Conservation (phyloP, 2,329 filamentous ascomycete species). For the Cladosporium austrohemisphaericum region DNA sequence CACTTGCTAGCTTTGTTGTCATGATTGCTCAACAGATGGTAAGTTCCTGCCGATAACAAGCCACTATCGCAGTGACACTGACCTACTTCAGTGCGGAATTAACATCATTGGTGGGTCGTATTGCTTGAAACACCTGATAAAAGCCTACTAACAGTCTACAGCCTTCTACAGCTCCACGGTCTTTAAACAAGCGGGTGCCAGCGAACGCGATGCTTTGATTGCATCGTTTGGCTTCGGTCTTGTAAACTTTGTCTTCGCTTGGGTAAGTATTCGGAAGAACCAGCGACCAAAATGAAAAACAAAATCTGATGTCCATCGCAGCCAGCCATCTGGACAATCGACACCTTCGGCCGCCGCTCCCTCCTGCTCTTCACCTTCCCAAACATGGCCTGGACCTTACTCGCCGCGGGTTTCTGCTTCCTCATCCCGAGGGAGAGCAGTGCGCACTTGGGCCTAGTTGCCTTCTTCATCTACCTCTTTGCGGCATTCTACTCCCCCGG, state of each 20-base stretch:
- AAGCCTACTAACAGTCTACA: constrained; percentile 32
- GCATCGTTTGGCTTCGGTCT: constrained; percentile 44
- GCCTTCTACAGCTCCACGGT: constrained; percentile 36
- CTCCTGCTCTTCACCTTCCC: constrained; percentile 43
- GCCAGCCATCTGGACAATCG: constrained; percentile 35
- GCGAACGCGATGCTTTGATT: constrained; percentile 33
- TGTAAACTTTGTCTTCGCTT: constrained; percentile 46
- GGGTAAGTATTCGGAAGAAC: constrained; percentile 2
- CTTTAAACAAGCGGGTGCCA: constrained; percentile 36
- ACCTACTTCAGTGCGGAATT: neutral
- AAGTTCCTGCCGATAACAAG: constrained; percentile 9
- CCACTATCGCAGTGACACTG: neutral
- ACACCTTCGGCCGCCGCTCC: constrained; percentile 33
- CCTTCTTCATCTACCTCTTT: constrained; percentile 32
- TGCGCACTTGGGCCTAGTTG: constrained; percentile 27
- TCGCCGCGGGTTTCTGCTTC: constrained; percentile 46
- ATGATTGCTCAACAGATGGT: constrained; percentile 35
- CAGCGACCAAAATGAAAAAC: neutral
- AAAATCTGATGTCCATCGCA: neutral
- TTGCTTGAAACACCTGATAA: neutral
- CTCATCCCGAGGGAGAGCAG: constrained; percentile 27
- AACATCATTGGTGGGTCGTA: constrained; percentile 5
- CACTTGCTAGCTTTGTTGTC: constrained; percentile 24
- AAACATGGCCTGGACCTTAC: constrained; percentile 46
- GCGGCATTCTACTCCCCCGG: constrained; percentile 22